phyloP scores from a whole-genome alignment of 495 filamentous ascomycete genomes.

The Neurospora sp. region DNA sequence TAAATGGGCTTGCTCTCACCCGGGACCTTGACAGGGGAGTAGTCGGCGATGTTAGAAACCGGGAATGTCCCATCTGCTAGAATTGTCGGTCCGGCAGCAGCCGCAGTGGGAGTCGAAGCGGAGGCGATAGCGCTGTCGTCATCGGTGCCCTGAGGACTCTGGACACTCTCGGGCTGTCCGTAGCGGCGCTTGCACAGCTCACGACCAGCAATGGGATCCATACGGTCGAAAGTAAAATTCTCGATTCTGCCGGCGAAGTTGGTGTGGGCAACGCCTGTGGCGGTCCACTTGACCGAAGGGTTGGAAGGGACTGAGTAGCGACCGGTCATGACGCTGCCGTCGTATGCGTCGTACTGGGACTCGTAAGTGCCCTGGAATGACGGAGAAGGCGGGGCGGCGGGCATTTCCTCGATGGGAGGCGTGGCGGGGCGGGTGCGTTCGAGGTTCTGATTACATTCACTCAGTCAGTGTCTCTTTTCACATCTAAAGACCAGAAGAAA shows the following conservation, averaged over 20 bases:
- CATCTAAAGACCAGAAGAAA: too few relatives aligned
- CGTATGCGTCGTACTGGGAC: background rate
- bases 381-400: background rate
- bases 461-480: background rate
- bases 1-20: background rate
- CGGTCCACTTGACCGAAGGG: background rate
- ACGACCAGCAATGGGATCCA: background rate
- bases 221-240: background rate
- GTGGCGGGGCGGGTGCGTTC: background rate
- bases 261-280: background rate
- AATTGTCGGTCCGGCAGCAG: background rate
- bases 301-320: background rate
- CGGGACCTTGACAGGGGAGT: background rate
- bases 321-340: background rate
- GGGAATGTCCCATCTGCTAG: background rate
- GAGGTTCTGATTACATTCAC: background rate
- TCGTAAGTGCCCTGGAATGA: background rate
- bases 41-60: background rate
- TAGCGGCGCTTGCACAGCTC: background rate
- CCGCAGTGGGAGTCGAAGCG: background rate
- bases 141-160: background rate
- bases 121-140: background rate
- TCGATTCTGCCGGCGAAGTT: background rate
- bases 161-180: background rate
- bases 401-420: background rate